Evolutionary conservation across 2,329 filamentous ascomycete genomes (phyloP).

Genomic region (Calonectria pseudoturangicola): DNA sequence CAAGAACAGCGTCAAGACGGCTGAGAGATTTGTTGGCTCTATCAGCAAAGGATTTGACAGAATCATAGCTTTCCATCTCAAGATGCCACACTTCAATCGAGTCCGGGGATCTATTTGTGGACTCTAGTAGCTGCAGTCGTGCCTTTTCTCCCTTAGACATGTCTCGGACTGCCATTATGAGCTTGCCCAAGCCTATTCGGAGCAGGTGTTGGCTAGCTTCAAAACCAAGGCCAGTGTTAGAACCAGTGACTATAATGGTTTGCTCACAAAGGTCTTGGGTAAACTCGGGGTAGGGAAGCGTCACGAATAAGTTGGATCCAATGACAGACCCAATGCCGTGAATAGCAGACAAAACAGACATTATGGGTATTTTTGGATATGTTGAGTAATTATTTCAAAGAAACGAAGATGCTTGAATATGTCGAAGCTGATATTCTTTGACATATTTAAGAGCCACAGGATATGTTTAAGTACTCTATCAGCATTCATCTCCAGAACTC

Average conservation of each 20-base stretch:
- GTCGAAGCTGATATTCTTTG: not conserved
- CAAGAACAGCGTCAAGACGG: constrained; percentile 66
- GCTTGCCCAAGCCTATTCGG: constrained; percentile 54
- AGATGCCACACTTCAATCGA: constrained; percentile 68
- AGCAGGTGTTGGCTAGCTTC: constrained; percentile 61
- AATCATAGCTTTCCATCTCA: constrained; percentile 68
- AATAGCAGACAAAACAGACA: constrained; percentile 42
- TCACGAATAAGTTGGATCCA: constrained; percentile 48
- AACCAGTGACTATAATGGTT: constrained; percentile 63
- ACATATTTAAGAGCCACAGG: not conserved
- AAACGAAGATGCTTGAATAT: not conserved
- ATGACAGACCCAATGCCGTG: constrained; percentile 39
- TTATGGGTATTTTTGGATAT: not conserved
- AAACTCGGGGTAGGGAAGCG: constrained; percentile 49
- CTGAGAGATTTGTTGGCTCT: constrained; percentile 53
- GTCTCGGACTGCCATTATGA: constrained; percentile 62
- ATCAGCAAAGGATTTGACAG: constrained; percentile 63
- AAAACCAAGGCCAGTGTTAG: constrained; percentile 63
- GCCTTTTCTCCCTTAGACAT: constrained; percentile 65
- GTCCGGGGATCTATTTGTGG: not conserved
- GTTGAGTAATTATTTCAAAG: not conserved
- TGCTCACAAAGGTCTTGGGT: constrained; percentile 49
- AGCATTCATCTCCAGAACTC: not conserved
- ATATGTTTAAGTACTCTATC: not conserved
- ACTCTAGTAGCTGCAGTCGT: constrained; percentile 56